A percentile compares a stretch with the other conserved stretches of the same genome.
phyloP scores from a whole-genome alignment of 129 eudicot genomes.

The Artemisia annua region DNA sequence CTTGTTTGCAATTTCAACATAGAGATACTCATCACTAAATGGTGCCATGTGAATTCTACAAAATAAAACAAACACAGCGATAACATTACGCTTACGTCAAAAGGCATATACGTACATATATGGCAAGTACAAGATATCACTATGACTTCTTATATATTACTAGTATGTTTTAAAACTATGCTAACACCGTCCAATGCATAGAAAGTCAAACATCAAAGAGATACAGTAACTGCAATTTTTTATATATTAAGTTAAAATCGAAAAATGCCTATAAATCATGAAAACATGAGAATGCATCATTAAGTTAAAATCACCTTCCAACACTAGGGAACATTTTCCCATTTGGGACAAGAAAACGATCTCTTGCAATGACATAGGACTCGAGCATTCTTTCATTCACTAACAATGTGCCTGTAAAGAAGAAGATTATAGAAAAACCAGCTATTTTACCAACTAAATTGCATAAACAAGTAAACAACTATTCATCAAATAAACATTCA shows the following conservation, averaged over 20 bases:
- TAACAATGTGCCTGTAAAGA: constrained; percentile 73
- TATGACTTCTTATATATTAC: no score
- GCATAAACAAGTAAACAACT: background rate
- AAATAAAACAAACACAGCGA: constrained; percentile 5
- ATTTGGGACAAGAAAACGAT: constrained; percentile 85
- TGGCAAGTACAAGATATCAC: no score
- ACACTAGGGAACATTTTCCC: constrained; percentile 97
- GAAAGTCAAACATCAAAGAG: no score
- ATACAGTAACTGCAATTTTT: no score
- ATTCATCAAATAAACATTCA: background rate
- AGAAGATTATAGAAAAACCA: background rate
- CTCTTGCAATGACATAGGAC: constrained; percentile 97
- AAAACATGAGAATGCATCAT: no score
- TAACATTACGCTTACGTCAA: no score
- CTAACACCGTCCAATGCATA: no score
- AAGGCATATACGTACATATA: no score
- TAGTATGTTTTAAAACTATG: no score
- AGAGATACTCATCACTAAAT: constrained; percentile 83
- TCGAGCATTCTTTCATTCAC: constrained; percentile 96
- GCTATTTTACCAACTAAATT: background rate
- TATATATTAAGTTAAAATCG: background rate
- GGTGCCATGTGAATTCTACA: constrained; percentile 98
- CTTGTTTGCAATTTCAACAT: constrained; percentile 87
- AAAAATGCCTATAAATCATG: background rate
- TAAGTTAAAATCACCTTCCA: constrained; percentile 63